phyloP scores from a whole-genome alignment of 306 rosid species.

The Sicyos edulis region DNA sequence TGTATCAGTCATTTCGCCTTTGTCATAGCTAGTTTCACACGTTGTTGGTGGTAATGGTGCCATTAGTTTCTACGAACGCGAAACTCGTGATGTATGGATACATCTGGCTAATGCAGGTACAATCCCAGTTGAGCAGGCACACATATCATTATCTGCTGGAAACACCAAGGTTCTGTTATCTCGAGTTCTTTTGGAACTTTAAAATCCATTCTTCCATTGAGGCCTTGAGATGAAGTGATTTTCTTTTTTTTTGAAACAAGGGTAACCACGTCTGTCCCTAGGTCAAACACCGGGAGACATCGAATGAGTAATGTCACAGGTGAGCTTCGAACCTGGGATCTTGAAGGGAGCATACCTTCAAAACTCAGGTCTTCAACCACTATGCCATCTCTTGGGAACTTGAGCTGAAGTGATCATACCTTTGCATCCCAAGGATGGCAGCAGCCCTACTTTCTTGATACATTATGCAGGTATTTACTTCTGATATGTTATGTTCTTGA shows the following conservation, averaged over 20 bases:
- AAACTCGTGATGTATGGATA: conserved; percentile 81
- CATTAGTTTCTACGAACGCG: conserved; percentile 82
- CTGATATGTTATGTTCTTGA: background rate
- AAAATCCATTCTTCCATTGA: conserved; percentile 74
- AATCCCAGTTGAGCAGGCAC: conserved; percentile 83
- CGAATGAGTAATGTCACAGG: no score
- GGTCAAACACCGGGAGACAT: no score
- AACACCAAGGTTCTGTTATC: conserved; percentile 82
- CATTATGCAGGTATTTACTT: conserved; percentile 75
- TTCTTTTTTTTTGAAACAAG: no score
- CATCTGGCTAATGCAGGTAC: conserved; percentile 94
- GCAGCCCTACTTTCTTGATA: conserved; percentile 66
- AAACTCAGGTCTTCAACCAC: no score
- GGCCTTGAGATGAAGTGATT: conserved; percentile 92
- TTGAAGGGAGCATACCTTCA: no score
- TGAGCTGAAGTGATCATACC: conserved; percentile 96
- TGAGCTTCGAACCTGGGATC: no score
- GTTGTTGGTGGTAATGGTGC: conserved; percentile 93
- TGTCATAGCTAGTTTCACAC: conserved; percentile 71
- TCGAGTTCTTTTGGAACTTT: conserved; percentile 65
- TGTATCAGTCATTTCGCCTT: conserved; percentile 68
- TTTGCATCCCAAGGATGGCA: conserved; percentile 72
- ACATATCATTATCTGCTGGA: conserved; percentile 82
- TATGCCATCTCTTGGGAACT: no score
- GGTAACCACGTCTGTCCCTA: no score